phyloP scores from a whole-genome alignment of 257 asterid species.

The Penstemon newberryi region DNA sequence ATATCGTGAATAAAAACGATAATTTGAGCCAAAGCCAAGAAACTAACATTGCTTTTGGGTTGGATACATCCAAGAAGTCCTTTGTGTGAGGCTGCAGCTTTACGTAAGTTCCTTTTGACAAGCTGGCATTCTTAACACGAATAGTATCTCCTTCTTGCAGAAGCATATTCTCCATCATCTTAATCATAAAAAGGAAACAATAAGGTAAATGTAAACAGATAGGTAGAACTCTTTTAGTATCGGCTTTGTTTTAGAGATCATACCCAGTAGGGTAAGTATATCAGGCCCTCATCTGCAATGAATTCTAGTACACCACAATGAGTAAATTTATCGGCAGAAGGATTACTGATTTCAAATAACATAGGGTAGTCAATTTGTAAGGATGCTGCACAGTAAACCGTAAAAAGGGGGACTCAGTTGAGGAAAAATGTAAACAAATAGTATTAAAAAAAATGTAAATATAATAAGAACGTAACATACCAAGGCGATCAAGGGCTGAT shows the following conservation, averaged over 20 bases:
- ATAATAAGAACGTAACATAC: slow-evolving; percentile 19
- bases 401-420: not conserved
- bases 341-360: slow-evolving; percentile 34
- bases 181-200: not conserved
- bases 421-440: not conserved
- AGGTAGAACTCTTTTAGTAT: not conserved
- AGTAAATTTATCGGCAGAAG: slow-evolving; percentile 22
- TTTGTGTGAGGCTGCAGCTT: slow-evolving; percentile 37
- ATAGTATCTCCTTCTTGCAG: slow-evolving; percentile 43
- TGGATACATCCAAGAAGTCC: slow-evolving; percentile 35
- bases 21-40: not conserved
- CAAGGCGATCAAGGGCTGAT: slow-evolving; percentile 43
- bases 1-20: not conserved
- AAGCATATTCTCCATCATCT: slow-evolving; percentile 48
- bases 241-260: not conserved
- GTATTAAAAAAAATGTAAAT: not conserved
- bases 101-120: slow-evolving; percentile 32
- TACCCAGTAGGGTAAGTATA: slow-evolving; percentile 40
- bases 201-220: not conserved
- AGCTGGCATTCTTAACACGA: slow-evolving; percentile 28
- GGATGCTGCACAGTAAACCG: slow-evolving; percentile 27
- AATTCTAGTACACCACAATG: slow-evolving; percentile 44
- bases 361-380: slow-evolving; percentile 40
- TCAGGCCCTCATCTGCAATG: slow-evolving; percentile 36
- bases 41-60: slow-evolving; percentile 44